Evolutionary conservation across 2,329 filamentous ascomycete species (phyloP).

Genomic region (Arachnomyces sp.): DNA sequence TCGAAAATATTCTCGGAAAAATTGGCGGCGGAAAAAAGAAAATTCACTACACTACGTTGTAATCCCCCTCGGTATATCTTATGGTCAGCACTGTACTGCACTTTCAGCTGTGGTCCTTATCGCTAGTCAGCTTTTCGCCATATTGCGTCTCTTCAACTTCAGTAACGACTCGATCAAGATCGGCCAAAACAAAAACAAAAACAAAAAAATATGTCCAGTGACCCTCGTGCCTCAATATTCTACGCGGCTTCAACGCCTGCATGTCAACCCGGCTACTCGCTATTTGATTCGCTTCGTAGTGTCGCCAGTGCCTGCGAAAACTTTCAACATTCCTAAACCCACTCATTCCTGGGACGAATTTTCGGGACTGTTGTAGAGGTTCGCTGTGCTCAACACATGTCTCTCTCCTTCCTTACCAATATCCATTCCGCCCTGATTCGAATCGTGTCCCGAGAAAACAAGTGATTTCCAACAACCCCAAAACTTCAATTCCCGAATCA

Average conservation of each 20-base stretch:
- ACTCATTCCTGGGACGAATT: constrained; percentile 2
- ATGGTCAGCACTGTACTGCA: constrained; percentile 35
- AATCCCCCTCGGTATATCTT: constrained; percentile 38
- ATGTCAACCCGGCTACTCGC: not conserved
- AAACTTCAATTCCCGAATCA: too few species aligned
- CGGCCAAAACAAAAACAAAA: constrained; percentile 20
- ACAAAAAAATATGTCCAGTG: constrained; percentile 7
- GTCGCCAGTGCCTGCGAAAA: not conserved
- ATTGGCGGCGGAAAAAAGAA: constrained; percentile 36
- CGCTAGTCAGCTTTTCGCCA: constrained; percentile 35
- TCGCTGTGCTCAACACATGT: not conserved
- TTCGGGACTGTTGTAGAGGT: constrained; percentile 3
- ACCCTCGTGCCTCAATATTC: constrained; percentile 1
- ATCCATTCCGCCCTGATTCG: too few species aligned
- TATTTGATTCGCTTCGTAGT: not conserved
- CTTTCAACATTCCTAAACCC: not conserved
- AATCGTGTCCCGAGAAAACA: too few species aligned
- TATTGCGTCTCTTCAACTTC: constrained; percentile 28
- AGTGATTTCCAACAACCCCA: too few species aligned
- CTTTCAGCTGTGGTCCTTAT: constrained; percentile 32
- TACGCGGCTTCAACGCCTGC: too few species aligned
- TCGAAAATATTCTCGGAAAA: constrained; percentile 31
- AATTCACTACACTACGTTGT: constrained; percentile 34
- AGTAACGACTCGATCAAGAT: constrained; percentile 38
- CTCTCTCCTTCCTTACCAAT: not conserved